phyloP scores from a whole-genome alignment of 2,329 filamentous ascomycete genomes.

The Trichoderma sp. region DNA sequence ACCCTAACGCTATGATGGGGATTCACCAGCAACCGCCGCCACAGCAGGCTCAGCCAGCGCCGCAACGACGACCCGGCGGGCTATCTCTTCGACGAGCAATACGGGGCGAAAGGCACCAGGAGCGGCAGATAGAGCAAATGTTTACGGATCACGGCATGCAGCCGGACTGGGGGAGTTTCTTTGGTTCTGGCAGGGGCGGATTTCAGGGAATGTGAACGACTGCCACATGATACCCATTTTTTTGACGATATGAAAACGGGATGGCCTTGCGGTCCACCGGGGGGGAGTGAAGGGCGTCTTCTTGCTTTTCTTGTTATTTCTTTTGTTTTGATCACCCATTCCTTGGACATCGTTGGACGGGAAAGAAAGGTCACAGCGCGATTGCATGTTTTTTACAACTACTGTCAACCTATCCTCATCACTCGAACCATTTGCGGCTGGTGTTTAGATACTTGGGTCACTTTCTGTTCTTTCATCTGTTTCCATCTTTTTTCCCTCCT shows the following conservation, averaged over 20 bases:
- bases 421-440: constrained; percentile 2
- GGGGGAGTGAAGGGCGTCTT: constrained; percentile 1
- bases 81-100: constrained; percentile 27
- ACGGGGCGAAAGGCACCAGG: constrained; percentile 31
- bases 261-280: constrained; percentile 7
- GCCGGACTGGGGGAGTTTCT: constrained; percentile 47
- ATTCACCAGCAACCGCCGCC: constrained; percentile 32
- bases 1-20: constrained; percentile 41
- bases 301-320: background rate
- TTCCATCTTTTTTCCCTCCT: background rate
- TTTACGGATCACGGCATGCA: constrained; percentile 47
- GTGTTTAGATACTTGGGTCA: constrained; percentile 14
- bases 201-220: constrained; percentile 43
- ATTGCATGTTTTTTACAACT: background rate
- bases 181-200: constrained; percentile 43
- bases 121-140: constrained; percentile 48
- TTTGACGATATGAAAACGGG: constrained; percentile 28
- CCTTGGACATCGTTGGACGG: constrained; percentile 11
- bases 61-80: constrained; percentile 32
- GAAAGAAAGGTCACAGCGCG: background rate
- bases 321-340: background rate
- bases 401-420: constrained; percentile 1
- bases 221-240: constrained; percentile 40
- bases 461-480: background rate
- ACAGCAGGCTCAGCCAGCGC: constrained; percentile 23